Conservation (phyloP, 2,329 filamentous ascomycete genomes). For the Cadophora malorum region DNA sequence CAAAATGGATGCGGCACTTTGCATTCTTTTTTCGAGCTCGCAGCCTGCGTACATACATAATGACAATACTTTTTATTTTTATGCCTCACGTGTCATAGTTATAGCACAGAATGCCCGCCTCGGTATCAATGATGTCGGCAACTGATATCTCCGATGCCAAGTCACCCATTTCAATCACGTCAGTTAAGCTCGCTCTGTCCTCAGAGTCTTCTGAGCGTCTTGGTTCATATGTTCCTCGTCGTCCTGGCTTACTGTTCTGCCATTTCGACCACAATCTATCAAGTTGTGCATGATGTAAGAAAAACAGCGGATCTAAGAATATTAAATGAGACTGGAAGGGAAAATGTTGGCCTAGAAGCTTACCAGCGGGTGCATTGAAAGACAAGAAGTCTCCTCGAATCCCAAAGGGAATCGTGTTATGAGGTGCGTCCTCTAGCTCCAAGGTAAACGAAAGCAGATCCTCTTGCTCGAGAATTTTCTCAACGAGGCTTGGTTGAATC, state of each 20-base stretch:
- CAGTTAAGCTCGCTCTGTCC: background rate
- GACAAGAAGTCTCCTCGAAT: conserved; percentile 4
- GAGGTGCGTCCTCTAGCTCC: background rate
- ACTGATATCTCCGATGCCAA: background rate
- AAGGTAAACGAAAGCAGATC: background rate
- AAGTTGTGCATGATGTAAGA: background rate
- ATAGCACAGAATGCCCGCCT: background rate
- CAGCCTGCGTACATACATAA: background rate
- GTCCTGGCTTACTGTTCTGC: background rate
- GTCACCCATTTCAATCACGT: background rate
- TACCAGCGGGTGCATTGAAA: background rate
- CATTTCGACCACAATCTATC: background rate
- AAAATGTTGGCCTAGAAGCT: background rate
- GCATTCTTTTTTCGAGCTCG: too few relatives aligned
- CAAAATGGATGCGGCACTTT: too few relatives aligned
- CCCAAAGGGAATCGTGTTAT: background rate
- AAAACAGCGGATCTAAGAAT: background rate
- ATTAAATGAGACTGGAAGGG: background rate
- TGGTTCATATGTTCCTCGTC: background rate
- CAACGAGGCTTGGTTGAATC: background rate
- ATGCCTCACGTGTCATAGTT: background rate
- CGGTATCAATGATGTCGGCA: background rate
- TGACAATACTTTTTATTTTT: background rate
- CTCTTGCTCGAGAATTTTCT: background rate
- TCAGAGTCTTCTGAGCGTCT: background rate